Evolutionary conservation across 2,329 filamentous ascomycete species (phyloP).

Genomic region (Colletotrichum musicola): DNA sequence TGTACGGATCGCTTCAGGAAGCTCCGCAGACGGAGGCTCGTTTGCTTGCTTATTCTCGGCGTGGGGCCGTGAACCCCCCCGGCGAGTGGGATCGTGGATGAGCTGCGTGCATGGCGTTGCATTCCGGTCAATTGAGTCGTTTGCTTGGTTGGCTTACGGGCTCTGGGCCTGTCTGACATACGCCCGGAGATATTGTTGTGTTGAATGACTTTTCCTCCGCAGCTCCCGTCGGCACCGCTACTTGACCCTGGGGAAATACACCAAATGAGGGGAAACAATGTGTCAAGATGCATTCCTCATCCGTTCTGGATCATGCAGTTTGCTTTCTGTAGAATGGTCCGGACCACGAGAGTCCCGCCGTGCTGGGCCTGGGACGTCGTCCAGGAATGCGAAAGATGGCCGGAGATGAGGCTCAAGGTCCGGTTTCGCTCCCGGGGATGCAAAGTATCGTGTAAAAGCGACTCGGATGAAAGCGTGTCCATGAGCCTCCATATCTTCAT

Average conservation of each 20-base stretch:
- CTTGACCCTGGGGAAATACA: too few relatives aligned
- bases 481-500: neutral
- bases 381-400: slow-evolving; percentile 14
- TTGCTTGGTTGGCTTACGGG: neutral
- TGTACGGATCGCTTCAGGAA: neutral
- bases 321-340: slow-evolving; percentile 25
- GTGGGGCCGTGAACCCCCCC: slow-evolving; percentile 12
- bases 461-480: slow-evolving; percentile 5
- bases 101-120: slow-evolving; percentile 2
- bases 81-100: neutral
- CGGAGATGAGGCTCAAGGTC: slow-evolving; percentile 8
- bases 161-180: neutral
- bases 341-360: neutral
- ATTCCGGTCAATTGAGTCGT: neutral
- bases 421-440: slow-evolving; percentile 26
- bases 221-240: neutral
- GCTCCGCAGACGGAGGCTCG: neutral
- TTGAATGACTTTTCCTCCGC: too few relatives aligned
- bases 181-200: too few relatives aligned
- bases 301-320: slow-evolving; percentile 16
- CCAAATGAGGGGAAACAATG: neutral
- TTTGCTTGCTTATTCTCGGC: slow-evolving; percentile 1
- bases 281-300: slow-evolving; percentile 25
- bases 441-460: neutral
- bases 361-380: neutral